A percentile compares a stretch with the other conserved stretches of the same genome.
phyloP scores from a whole-genome alignment of 495 filamentous ascomycete genomes.

The Jackrogersella minutella region DNA sequence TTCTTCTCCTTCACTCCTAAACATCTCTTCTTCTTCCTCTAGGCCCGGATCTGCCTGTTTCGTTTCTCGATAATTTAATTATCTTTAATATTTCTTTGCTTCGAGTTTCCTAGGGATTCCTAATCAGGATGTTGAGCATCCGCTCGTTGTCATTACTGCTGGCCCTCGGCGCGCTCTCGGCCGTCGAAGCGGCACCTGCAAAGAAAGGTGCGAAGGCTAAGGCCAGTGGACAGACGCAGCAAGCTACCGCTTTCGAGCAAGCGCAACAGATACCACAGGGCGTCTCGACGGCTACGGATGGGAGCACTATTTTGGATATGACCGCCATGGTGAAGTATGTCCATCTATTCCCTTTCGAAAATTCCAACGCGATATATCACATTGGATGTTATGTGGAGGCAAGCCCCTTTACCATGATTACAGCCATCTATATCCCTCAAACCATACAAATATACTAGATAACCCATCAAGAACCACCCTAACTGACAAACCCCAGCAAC shows the following conservation, averaged over 20 bases:
- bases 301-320: constrained; percentile 57
- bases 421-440: too few species aligned
- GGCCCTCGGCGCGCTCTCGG: constrained; percentile 26
- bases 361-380: neutral
- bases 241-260: constrained; percentile 49
- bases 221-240: constrained; percentile 18
- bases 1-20: neutral
- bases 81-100: neutral
- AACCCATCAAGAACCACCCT: neutral
- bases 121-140: constrained; percentile 46
- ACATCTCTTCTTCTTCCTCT: constrained; percentile 13
- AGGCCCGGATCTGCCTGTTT: constrained; percentile 12
- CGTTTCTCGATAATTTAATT: neutral
- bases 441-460: neutral
- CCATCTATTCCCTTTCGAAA: neutral
- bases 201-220: constrained; percentile 23
- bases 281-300: constrained; percentile 53
- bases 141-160: constrained; percentile 35
- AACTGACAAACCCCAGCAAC: constrained; percentile 42
- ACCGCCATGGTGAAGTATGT: constrained; percentile 57
- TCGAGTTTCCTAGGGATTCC: neutral
- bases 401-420: neutral
- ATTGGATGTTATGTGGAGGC: neutral
- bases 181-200: constrained; percentile 44
- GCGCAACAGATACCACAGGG: constrained; percentile 48